Evolutionary conservation across 495 filamentous ascomycete species (phyloP), one percentile per base, ranked within the genome.

Genomic region (Aspergillus haitiensis): DNA sequence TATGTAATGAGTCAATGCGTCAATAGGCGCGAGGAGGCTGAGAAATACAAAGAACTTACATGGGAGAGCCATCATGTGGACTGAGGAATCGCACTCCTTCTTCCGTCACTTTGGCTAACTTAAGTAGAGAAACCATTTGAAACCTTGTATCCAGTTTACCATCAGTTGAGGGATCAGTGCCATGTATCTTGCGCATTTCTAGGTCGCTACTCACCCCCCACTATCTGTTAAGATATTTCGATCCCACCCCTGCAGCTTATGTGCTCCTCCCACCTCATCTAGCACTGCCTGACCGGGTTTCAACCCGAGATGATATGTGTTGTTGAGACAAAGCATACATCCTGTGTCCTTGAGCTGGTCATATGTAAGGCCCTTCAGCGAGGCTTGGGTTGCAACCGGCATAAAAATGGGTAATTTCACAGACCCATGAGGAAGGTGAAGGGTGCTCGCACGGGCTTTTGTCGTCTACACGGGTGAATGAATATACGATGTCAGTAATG

Each of bases 301-400:
- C 48, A 98, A 74, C 15, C 94, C 95, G 46, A 99, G 80, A 74
- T 99, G 94, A 70, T 99, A 98, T 21, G 94, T 97, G 70, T 98
- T 98, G 72, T 98, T 98, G 58, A 98, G 78, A 69, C 93, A 98
- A 12, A 99, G 80, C 63, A 90, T 85, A 66, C 95, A 98, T 46
- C 91, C 88, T 0, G 92, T 93, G 36, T 87, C 81, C 62, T 93
- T 91, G 18, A 99, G 77, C 65, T 99, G 94, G 62, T 93, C 88
- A 2, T 93, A 91, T 32, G 94, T 97, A 55, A 99, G 75, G 32
- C 94, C 94, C 71, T 99, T 99, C 34, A 99, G 77, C 0, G 93
- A 93, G 0, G 90, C 94, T 73, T 99, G 94, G n/a, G 94, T 98
- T 15, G 95, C 94, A 33, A 98, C 94, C 15, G 94, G 94, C 92